phyloP scores from a whole-genome alignment of 257 asterid species.

The Plantago ovata region DNA sequence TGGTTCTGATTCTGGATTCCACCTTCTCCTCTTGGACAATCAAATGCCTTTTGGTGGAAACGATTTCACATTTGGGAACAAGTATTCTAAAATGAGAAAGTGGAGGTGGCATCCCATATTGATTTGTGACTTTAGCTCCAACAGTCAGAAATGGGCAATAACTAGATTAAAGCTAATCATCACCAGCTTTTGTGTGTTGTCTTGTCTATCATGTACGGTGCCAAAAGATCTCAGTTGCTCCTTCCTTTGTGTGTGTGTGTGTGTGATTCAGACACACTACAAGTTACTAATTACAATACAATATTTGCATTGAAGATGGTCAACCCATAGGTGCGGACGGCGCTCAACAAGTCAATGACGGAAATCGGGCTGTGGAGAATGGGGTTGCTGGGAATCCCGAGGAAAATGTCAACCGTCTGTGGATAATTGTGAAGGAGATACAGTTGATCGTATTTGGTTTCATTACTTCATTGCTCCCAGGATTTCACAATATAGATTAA shows the following conservation, averaged over 20 bases:
- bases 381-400: constrained; percentile 44
- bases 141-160: no score
- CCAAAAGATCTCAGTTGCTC: neutral
- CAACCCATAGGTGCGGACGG: constrained; percentile 49
- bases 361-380: constrained; percentile 43
- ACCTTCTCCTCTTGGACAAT: no score
- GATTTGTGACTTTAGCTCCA: no score
- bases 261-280: neutral
- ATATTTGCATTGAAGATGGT: constrained; percentile 42
- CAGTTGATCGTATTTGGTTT: constrained; percentile 87
- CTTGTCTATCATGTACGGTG: neutral
- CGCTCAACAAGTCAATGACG: constrained; percentile 40
- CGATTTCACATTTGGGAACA: no score
- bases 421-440: constrained; percentile 75
- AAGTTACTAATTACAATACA: neutral
- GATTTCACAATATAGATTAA: constrained; percentile 83
- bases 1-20: no score
- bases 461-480: constrained; percentile 92
- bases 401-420: constrained; percentile 63
- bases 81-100: no score
- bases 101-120: no score
- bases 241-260: neutral
- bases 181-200: neutral
- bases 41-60: no score
- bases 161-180: no score